A percentile compares a stretch with the other conserved stretches of the same genome.
These are phyloP conservation scores for Spathaspora jeffriesii DNA, from an alignment of 1,139 yeast genomes.

Conservation along the genomic window DNA sequence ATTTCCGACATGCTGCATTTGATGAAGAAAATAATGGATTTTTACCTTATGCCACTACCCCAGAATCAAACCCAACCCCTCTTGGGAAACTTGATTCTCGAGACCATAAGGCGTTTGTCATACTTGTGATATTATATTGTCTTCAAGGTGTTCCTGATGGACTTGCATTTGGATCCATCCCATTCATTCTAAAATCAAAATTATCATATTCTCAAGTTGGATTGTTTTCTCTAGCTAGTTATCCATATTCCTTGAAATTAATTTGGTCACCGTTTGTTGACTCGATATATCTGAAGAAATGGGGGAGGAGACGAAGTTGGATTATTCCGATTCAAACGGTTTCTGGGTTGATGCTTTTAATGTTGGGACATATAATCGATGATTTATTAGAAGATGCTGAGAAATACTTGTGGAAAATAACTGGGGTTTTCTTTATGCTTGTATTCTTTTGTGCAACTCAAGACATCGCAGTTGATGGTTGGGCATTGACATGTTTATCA, in stretches of 20 bases:
- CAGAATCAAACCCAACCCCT: slow-evolving; percentile 6
- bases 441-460: slow-evolving; percentile 96
- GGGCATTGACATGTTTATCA: slow-evolving; percentile 91
- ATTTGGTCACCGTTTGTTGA: slow-evolving; percentile 98
- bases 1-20: slow-evolving; percentile 23
- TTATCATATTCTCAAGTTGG: slow-evolving; percentile 92
- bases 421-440: slow-evolving; percentile 67
- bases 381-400: slow-evolving; percentile 56
- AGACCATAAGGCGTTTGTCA: slow-evolving; percentile 71
- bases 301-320: slow-evolving; percentile 94
- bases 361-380: slow-evolving; percentile 63
- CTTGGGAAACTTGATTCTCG: slow-evolving; percentile 25
- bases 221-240: slow-evolving; percentile 85
- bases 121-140: slow-evolving; percentile 71
- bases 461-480: slow-evolving; percentile 98
- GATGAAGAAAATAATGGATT: slow-evolving; percentile 36
- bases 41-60: slow-evolving; percentile 29
- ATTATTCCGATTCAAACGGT: slow-evolving; percentile 86
- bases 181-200: slow-evolving; percentile 80
- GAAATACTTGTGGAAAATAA: slow-evolving; percentile 53
- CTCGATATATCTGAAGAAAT: slow-evolving; percentile 63
- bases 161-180: slow-evolving; percentile 93
- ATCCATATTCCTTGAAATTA: slow-evolving; percentile 90
- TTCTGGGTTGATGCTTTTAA: slow-evolving; percentile 67
- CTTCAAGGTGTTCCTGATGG: slow-evolving; percentile 98